Base-by-base conservation (phyloP, 352 stramenopile genomes). In the Pythium aquatile region DNA sequence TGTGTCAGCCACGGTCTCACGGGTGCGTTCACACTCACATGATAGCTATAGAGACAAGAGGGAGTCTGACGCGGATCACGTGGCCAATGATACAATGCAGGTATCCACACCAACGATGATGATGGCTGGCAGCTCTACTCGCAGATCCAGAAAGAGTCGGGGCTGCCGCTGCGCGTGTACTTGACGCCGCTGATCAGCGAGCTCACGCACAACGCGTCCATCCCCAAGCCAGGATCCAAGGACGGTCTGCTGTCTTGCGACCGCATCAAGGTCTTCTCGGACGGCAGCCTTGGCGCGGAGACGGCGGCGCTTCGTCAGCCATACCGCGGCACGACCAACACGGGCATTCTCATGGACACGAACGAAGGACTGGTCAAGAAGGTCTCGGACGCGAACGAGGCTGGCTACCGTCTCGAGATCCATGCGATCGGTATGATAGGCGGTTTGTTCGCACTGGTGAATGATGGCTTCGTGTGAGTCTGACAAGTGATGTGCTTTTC, bases 181-280 rank as follows among this genome's bases (percentile, higher is more conserved):
- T 65, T 94, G 53, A 96, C 87, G 11, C 79, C 83, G 6, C 78
- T 76, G 9, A 84, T 90, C 56, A 70, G 86, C 30, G 88, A 95
- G 46, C 57, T 94, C 30, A 66, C 70, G 20, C 72, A 87, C 13
- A 68, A 63, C 55, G n/a, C 69, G 3, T 60, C 61, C 17, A 86
- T 70, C 0, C 78, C 79, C 3, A 69, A 68, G 33, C 60, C 81
- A n/a, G 76, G 74, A 3, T 70, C 70, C 24, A 72, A 68, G 11
- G 61, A 81, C 26, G 80, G 75, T 1, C 67, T 96, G 30, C 52
- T 97, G 13, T 84, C 77, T 8, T 94, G 88, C 55, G 81, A 96
- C 54, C 85, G 90, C 28, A 80, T 97, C 63, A 97, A 97, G 63
- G 76, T 97, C 49, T 97, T 95, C 56, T 86, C 81, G 10, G 90